Percentiles rank a stretch among this genome's conserved stretches.
These are phyloP conservation scores for Cladophialophora carrionii DNA, from an alignment of 2,329 filamentous ascomycete species.

Conservation along the genomic window DNA sequence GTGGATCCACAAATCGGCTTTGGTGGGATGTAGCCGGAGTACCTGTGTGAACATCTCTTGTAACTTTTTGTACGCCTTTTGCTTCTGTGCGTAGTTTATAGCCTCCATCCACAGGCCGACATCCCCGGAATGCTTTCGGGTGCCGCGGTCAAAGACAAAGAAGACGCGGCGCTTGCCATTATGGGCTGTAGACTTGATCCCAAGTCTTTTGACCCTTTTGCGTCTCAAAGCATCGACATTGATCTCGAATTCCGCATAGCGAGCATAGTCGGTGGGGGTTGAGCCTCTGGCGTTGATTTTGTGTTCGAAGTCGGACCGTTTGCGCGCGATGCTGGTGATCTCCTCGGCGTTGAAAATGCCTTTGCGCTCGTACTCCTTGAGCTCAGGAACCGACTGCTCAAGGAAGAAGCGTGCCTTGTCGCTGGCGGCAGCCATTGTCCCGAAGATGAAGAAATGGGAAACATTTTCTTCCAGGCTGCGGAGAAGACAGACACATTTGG, in stretches of 20 bases:
- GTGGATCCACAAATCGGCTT: conserved; percentile 80
- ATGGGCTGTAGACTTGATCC: conserved; percentile 71
- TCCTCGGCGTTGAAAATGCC: conserved; percentile 89
- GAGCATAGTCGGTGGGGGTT: conserved; percentile 75
- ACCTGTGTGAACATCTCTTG: conserved; percentile 66
- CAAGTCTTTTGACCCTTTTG: conserved; percentile 80
- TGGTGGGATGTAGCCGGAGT: conserved; percentile 81
- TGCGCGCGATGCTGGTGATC: conserved; percentile 83
- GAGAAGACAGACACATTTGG: background rate
- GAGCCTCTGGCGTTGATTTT: conserved; percentile 81
- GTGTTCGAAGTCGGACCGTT: conserved; percentile 92
- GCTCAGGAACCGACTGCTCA: conserved; percentile 86
- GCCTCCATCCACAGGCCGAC: conserved; percentile 86
- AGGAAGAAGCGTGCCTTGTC: conserved; percentile 96
- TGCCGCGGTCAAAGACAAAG: conserved; percentile 83
- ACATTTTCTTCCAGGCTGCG: conserved; percentile 12
- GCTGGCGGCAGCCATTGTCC: conserved; percentile 75
- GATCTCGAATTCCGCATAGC: conserved; percentile 75
- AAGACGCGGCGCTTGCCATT: conserved; percentile 82
- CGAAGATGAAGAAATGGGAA: background rate
- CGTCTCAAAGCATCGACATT: conserved; percentile 72
- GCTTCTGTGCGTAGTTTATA: conserved; percentile 74
- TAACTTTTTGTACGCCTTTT: conserved; percentile 65
- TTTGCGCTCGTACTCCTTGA: conserved; percentile 90
- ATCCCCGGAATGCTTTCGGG: conserved; percentile 80